Conservation (phyloP, 2,329 filamentous ascomycete species). For the Ceratocystis destructans region DNA sequence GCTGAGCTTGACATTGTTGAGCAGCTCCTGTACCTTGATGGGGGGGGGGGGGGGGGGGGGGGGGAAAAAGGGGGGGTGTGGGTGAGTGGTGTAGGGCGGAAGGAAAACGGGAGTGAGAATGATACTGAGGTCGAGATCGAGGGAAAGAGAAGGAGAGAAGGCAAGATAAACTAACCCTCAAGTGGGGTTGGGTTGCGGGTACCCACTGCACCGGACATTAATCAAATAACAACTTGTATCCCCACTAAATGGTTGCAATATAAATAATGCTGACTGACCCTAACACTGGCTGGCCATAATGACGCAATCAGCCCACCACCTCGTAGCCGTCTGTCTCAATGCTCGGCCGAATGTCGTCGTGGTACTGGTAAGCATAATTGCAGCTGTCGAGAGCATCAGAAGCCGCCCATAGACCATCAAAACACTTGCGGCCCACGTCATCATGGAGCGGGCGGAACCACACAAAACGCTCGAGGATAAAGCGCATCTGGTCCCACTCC, state of each 20-base stretch:
- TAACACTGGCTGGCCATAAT: not conserved
- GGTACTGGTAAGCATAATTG: not conserved
- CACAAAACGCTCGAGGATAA: conserved; percentile 13
- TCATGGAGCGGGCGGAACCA: conserved; percentile 18
- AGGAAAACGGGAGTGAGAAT: not conserved
- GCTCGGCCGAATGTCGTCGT: not conserved
- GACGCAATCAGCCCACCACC: not conserved
- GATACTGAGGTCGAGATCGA: not conserved
- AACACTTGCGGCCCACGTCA: conserved; percentile 8
- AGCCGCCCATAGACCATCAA: conserved; percentile 12
- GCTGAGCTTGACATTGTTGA: not conserved
- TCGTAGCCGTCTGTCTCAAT: not conserved
- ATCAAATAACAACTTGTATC: not conserved
- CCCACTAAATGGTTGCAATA: not conserved
- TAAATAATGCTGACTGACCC: not conserved
- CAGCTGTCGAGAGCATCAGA: conserved; percentile 1
- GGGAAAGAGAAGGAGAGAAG: not conserved
- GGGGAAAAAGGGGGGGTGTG: too few species aligned
- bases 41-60: too few species aligned
- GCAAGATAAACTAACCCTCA: not conserved
- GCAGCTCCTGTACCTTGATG: too few species aligned
- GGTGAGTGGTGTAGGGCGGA: too few species aligned
- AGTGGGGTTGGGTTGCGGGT: not conserved
- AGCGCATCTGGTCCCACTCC: conserved; percentile 15
- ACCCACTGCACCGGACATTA: not conserved